Base-by-base conservation (phyloP, 257 asterid genomes). In the Solanum ahanhuiri region DNA sequence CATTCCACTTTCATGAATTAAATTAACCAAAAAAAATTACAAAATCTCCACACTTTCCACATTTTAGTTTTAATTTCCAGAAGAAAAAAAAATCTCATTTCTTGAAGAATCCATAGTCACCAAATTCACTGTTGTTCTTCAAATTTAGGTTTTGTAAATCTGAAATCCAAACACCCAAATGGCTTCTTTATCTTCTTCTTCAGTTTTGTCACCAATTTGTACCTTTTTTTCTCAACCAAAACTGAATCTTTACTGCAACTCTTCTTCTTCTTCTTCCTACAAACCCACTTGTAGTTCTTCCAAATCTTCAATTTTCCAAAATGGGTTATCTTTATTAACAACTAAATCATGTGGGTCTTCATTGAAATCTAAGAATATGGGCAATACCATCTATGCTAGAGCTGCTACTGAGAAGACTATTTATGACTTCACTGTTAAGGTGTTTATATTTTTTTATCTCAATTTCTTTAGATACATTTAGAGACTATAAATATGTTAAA, bases 341-440 rank as follows among this genome's bases (percentile, higher is more conserved):
- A 85, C 91, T 57, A 91, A 87, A 86, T 54, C 91, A 7, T 85
- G 88, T 82, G 93, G 93, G 87, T 71, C 88, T 88, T 34, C 91
- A 22, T 30, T 88, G 3, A 96, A 90, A 79, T 83, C 98, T 82
- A 93, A 91, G 86, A 86, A 90, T 82, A 91, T 92, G 22, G 86
- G 92, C 30, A 54, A 17, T 54, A 86, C 93, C 66, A 86, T 95
- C 63, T 76, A 51, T 70, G 97, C 99, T 39, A 92, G 94, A 91
- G 97, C 98, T 88, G 98, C 99, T 86, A 93, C 97, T 0, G 98
- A 89, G 87, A 94, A 95, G 89, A 83, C 94, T 57, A 66, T 96
- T 9, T 89, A 96, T 91, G 99, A 96, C 88, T 96, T 91, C 87
- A 91, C 93, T 33, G 99, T 96, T 0, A 94, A 96, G 98, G 99